phyloP scores from a whole-genome alignment of 176 grass and related monocot species.

The Musa beccarii region DNA sequence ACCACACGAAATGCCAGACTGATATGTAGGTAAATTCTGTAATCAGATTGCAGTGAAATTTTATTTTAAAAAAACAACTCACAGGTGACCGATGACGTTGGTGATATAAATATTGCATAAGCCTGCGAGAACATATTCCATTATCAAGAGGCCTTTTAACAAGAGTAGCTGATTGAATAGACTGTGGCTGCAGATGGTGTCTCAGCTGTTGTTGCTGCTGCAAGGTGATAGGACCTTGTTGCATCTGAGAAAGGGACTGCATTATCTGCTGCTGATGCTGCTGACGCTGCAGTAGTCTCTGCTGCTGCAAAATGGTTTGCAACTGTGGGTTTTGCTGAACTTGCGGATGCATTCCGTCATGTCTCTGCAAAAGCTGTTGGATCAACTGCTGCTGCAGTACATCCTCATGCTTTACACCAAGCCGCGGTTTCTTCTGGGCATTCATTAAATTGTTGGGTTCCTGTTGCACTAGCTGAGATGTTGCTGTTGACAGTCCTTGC shows the following conservation, averaged over 20 bases:
- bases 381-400: slow-evolving; percentile 59
- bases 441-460: slow-evolving; percentile 30
- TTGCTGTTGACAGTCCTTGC: slow-evolving; percentile 67
- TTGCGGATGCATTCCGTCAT: slow-evolving; percentile 43
- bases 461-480: slow-evolving; percentile 55
- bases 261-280: slow-evolving; percentile 62
- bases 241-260: slow-evolving; percentile 63
- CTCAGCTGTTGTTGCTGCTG: slow-evolving; percentile 39
- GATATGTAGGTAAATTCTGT: background rate
- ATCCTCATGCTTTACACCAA: slow-evolving; percentile 64
- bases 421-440: slow-evolving; percentile 72
- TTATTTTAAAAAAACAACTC: slow-evolving; percentile 2
- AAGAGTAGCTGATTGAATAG: slow-evolving; percentile 36
- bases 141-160: slow-evolving; percentile 53
- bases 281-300: slow-evolving; percentile 39
- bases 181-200: slow-evolving; percentile 43
- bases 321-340: slow-evolving; percentile 60
- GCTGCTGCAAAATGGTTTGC: slow-evolving; percentile 74
- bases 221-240: slow-evolving; percentile 40
- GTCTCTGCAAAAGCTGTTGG: slow-evolving; percentile 60
- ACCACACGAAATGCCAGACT: background rate
- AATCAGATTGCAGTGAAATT: background rate
- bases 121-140: slow-evolving; percentile 70
- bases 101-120: slow-evolving; percentile 94
- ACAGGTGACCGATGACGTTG: slow-evolving; percentile 72